These are phyloP conservation scores for Gossypium australe DNA, from an alignment of 345 rosid genomes.

Conservation along the genomic window DNA sequence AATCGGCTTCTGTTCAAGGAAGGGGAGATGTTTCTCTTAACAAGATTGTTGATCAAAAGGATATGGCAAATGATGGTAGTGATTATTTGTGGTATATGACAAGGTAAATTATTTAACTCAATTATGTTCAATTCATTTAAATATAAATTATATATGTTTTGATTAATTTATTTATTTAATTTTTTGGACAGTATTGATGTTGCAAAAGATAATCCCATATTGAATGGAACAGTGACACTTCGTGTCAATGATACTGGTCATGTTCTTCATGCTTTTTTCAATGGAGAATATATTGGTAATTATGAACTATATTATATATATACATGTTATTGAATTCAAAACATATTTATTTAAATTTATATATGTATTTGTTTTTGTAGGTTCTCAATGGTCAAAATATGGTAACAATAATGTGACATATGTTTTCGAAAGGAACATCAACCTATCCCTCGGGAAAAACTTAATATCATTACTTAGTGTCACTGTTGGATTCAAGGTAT, in stretches of 20 bases:
- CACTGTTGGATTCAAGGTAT: slow-evolving; percentile 34
- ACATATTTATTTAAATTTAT: background rate
- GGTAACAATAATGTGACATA: background rate
- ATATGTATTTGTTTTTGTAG: background rate
- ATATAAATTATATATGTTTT: background rate
- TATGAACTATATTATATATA: background rate
- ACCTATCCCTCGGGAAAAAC: slow-evolving; percentile 18
- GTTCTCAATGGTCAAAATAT: slow-evolving; percentile 5
- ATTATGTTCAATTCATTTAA: too few species aligned
- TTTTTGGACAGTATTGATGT: slow-evolving; percentile 17
- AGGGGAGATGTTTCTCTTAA: slow-evolving; percentile 26
- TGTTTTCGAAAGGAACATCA: slow-evolving; percentile 10
- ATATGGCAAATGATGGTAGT: too few species aligned
- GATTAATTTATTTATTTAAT: background rate
- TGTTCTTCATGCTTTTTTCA: slow-evolving; percentile 38
- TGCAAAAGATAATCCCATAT: slow-evolving; percentile 9
- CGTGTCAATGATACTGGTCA: slow-evolving; percentile 31
- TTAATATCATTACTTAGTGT: slow-evolving; percentile 23
- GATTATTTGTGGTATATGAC: too few species aligned
- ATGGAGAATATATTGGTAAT: slow-evolving; percentile 31
- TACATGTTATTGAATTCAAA: background rate
- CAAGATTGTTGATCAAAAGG: slow-evolving; percentile 51
- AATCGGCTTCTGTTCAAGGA: slow-evolving; percentile 23
- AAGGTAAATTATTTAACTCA: background rate
- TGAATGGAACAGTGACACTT: slow-evolving; percentile 18